Evolutionary conservation across 768 basidiomycete genomes (phyloP).

Genomic region (Suillus ampliporus): DNA sequence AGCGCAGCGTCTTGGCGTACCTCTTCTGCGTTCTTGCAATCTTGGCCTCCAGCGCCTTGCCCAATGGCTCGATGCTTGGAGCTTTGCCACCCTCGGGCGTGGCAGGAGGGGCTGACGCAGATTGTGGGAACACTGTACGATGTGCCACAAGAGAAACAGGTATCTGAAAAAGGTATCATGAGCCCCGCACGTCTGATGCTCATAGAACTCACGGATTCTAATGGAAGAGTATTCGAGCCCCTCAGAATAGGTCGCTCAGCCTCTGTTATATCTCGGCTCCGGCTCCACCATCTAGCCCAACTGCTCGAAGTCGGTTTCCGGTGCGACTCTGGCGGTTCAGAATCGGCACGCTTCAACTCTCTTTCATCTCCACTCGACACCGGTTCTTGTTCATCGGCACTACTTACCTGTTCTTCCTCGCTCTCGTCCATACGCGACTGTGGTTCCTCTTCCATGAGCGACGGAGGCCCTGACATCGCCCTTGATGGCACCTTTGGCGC

Average conservation of each 20-base stretch:
- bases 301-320: conserved; percentile 63
- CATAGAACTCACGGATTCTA: conserved; percentile 25
- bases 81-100: conserved; percentile 41
- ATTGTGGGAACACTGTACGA: conserved; percentile 20
- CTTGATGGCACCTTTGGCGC: conserved; percentile 17
- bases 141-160: conserved; percentile 3
- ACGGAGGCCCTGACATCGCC: conserved; percentile 14
- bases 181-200: background rate
- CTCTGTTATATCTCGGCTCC: conserved; percentile 50
- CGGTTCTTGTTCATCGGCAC: conserved; percentile 27
- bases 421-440: conserved; percentile 25
- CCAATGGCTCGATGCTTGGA: conserved; percentile 34
- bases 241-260: conserved; percentile 31
- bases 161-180: conserved; percentile 16
- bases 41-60: conserved; percentile 15
- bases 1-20: conserved; percentile 89
- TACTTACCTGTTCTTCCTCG: conserved; percentile 31
- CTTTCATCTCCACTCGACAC: conserved; percentile 27
- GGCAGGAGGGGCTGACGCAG: conserved; percentile 53
- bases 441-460: conserved; percentile 36
- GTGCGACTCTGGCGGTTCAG: conserved; percentile 43
- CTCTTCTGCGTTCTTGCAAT: conserved; percentile 45
- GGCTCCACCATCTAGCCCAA: conserved; percentile 89
- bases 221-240: conserved; percentile 28
- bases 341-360: conserved; percentile 40